Evolutionary conservation across 352 stramenopile genomes (phyloP), one percentile per base, ranked within the genome.

Genomic region (Globisporangium emineosum): DNA sequence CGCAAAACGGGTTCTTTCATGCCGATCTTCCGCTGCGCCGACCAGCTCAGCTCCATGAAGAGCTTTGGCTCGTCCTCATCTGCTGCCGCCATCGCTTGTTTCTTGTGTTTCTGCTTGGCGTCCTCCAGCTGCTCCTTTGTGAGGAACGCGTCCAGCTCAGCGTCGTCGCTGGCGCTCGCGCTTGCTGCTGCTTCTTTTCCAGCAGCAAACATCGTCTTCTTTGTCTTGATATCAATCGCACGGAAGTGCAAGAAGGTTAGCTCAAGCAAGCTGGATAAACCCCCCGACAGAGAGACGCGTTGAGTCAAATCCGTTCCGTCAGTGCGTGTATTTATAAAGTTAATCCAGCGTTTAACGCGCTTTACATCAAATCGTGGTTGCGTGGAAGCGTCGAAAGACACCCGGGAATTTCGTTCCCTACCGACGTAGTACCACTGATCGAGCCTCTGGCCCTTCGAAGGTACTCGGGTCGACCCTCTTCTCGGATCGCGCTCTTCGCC

Each of bases 1-100:
- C 82, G 81, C 60, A 93, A 64, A 23, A 88, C 79, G 17, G 81
- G 79, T n/a, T 79, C 76, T 25, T 70, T 89, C 25, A 78, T 84
- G 42, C 83, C 85, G 9, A 71, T 60, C 35, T 86, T 83, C 32
- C 71, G 73, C 62, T 91, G 80, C 64, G 89, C 81, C 19, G 74
- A 73, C 73, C 78, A 86, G 43, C 55, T 77, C 43, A 90, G 64
- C 72, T 93, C 73, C 79, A 93, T 88, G 54, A 93, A 93, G 37
- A 93, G 65, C 54, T 80, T 83, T 5, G 81, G 58, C 5, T 89
- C 70, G 2, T 85, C 77, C 9, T 84, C 69, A 23, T 64, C 37
- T 3, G 49, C 23, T 32, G 64, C 67, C 13, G 45, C 47, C 19
- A 55, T n/a, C 40, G 70, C 67, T 13, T 61, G 65, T 15, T 71